Evolutionary conservation across 371 early-diverging fungal species (phyloP).

Genomic region (Syncephalastrum monosporum): DNA sequence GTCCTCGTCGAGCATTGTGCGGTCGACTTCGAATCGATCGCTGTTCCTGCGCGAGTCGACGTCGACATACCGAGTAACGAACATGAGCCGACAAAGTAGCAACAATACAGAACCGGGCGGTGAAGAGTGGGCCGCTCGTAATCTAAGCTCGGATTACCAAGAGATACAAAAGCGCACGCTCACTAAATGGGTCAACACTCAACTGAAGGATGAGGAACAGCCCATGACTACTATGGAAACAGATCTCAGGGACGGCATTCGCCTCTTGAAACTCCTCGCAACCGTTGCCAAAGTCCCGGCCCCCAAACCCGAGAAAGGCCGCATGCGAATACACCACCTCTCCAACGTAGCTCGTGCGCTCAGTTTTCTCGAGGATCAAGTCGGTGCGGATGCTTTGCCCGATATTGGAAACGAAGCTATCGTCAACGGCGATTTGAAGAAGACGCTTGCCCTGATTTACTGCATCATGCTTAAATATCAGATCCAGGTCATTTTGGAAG

Average conservation of each 20-base stretch:
- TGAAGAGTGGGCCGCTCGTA: slow-evolving; percentile 24
- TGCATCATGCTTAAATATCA: slow-evolving; percentile 75
- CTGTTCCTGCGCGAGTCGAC: slow-evolving; percentile 15
- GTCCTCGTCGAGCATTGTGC: slow-evolving; percentile 11
- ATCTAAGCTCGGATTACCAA: slow-evolving; percentile 43
- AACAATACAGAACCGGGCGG: slow-evolving; percentile 5
- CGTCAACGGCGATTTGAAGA: slow-evolving; percentile 81
- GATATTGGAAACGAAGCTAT: slow-evolving; percentile 81
- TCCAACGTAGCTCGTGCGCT: slow-evolving; percentile 78
- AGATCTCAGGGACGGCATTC: slow-evolving; percentile 65
- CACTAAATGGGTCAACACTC: slow-evolving; percentile 82
- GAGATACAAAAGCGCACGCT: slow-evolving; percentile 77
- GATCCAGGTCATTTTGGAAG: slow-evolving; percentile 43
- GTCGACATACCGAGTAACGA: slow-evolving; percentile 8
- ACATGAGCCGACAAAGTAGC: slow-evolving; percentile 3
- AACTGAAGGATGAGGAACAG: slow-evolving; percentile 55
- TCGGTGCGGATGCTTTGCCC: slow-evolving; percentile 60
- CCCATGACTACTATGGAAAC: slow-evolving; percentile 41
- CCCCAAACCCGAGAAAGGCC: slow-evolving; percentile 59
- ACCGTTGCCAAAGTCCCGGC: slow-evolving; percentile 43
- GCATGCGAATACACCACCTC: slow-evolving; percentile 74
- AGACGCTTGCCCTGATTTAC: slow-evolving; percentile 79
- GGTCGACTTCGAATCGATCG: slow-evolving; percentile 24
- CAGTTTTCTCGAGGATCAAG: slow-evolving; percentile 59
- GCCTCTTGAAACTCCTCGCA: slow-evolving; percentile 56